phyloP scores from a whole-genome alignment of 1,139 yeast genomes.

The Lizanozyma gosingica region DNA sequence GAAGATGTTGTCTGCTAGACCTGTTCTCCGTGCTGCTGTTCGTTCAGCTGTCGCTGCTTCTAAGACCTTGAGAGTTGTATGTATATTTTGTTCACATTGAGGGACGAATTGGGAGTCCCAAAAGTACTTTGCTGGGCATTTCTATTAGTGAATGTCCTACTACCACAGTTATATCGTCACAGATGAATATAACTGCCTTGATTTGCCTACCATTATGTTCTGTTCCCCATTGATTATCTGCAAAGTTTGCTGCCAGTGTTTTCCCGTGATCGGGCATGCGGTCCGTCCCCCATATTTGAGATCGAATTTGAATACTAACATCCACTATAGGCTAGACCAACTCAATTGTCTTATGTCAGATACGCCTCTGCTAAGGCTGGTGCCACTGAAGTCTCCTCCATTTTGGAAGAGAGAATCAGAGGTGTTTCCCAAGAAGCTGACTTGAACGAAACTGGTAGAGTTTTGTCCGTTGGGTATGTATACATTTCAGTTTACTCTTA shows the following conservation, averaged over 20 bases:
- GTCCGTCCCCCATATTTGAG: no score
- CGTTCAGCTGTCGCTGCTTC: slow-evolving; percentile 68
- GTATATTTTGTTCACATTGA: slow-evolving; percentile 19
- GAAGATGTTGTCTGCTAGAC: slow-evolving; percentile 72
- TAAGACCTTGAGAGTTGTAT: slow-evolving; percentile 55
- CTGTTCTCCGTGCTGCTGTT: slow-evolving; percentile 74
- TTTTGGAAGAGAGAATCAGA: slow-evolving; percentile 98
- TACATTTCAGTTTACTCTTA: no score
- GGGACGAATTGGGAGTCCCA: no score
- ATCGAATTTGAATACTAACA: slow-evolving; percentile 24
- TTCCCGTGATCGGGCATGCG: no score
- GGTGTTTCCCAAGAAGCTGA: slow-evolving; percentile 97
- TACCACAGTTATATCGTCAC: no score
- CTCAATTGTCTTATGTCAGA: slow-evolving; percentile 56
- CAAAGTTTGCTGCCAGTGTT: not conserved
- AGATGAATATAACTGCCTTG: no score
- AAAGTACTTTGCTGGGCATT: no score
- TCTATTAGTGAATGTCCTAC: no score
- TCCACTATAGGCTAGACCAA: slow-evolving; percentile 57
- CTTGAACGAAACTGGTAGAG: slow-evolving; percentile 99
- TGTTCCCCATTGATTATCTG: slow-evolving; percentile 30
- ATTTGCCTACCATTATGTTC: no score
- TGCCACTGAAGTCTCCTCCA: slow-evolving; percentile 98
- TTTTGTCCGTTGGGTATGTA: slow-evolving; percentile 89
- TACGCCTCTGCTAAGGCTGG: slow-evolving; percentile 97